Evolutionary conservation across 2,329 filamentous ascomycete genomes (phyloP), one percentile per base, ranked within the genome.

Genomic region (Fusarium sp.): DNA sequence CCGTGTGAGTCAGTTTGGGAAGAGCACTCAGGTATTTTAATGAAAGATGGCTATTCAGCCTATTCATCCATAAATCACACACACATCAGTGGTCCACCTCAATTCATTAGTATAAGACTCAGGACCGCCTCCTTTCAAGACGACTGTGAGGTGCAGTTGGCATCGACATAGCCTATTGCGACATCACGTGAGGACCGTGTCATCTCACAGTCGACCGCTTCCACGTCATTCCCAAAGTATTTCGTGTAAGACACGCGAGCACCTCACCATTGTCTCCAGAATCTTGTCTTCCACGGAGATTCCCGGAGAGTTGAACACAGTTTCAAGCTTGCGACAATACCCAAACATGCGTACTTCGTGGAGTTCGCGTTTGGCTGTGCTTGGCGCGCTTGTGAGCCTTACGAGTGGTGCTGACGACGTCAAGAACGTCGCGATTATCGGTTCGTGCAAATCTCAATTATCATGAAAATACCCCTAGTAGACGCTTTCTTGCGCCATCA

Each of bases 391-490:
- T n/a, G 65, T 66, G 36, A 57, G 47, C 47, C 62, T 51, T 31
- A 53, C 69, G 12, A 59, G 43, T 41, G 48, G 30, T 28, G 48
- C 58, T 31, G 40, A 60, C 12, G 60, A 75, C 43, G 72, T 78
- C 18, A 78, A 75, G 62, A 81, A 80, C 57, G 73, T 81, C 48
- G 79, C 79, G 30, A 78, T 81, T 16, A 80, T 81, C 40, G 79
- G 79, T 81, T 58, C 64, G 79, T 77, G 52, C 31, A 27, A 16
- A 16, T 40, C 31, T 60, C 27, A 36, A 23, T 36, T 58, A 28
- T 41, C 11, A 23, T 41, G 28, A 23, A 31, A 3, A 13, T 18
- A 27, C 23, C 34, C 7, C 9, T 23, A 10, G 11, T 9, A 2
- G 3, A 18, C 16, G 36, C 31, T n/a, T 23, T 36, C 23, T 36